phyloP scores from a whole-genome alignment of 371 early-diverging fungal species.

The Mortierella sp. region DNA sequence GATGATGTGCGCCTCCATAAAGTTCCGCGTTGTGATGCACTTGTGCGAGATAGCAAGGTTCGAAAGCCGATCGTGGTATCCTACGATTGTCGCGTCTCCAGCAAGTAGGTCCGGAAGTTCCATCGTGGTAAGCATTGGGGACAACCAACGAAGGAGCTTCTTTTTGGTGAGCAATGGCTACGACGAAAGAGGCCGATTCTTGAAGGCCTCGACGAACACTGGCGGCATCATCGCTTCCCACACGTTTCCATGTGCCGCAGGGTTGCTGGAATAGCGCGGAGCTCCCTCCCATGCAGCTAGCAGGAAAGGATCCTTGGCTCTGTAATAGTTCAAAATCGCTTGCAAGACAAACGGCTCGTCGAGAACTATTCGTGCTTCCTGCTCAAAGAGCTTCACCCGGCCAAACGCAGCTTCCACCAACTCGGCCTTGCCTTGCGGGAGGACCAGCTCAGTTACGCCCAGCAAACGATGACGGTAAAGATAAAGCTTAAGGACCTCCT shows the following conservation, averaged over 20 bases:
- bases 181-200: slow-evolving; percentile 5
- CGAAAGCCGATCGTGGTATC: background rate
- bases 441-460: slow-evolving; percentile 14
- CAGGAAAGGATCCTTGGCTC: slow-evolving; percentile 23
- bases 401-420: slow-evolving; percentile 28
- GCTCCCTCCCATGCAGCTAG: slow-evolving; percentile 21
- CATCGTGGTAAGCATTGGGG: background rate
- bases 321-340: slow-evolving; percentile 15
- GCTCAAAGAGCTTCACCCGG: slow-evolving; percentile 34
- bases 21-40: slow-evolving; percentile 1
- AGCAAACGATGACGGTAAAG: slow-evolving; percentile 21
- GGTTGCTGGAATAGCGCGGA: slow-evolving; percentile 15
- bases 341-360: slow-evolving; percentile 27
- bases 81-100: slow-evolving; percentile 11
- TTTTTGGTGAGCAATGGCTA: slow-evolving; percentile 1
- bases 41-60: slow-evolving; percentile 13
- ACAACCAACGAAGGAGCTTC: background rate
- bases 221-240: slow-evolving; percentile 21
- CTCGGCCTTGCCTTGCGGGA: slow-evolving; percentile 17
- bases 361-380: slow-evolving; percentile 19
- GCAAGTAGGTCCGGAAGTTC: background rate
- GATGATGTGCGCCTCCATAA: slow-evolving; percentile 15
- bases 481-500: slow-evolving; percentile 19
- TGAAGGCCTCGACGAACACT: slow-evolving; percentile 17
- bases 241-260: slow-evolving; percentile 22